Conservation (phyloP, 2,329 filamentous ascomycete genomes). For the Claviceps pazoutovae region DNA sequence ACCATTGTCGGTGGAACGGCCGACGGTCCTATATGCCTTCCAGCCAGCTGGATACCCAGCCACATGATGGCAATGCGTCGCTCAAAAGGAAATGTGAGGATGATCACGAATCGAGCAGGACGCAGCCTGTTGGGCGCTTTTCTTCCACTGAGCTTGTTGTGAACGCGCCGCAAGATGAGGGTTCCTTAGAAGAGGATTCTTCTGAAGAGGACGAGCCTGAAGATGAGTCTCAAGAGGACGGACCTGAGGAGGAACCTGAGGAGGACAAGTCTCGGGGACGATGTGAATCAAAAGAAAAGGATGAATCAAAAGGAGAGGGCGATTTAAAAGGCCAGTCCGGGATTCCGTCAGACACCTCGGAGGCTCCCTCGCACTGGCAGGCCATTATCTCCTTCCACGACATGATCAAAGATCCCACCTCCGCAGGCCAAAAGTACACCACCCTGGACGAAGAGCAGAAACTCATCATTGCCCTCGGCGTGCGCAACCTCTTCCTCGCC, state of each 20-base stretch:
- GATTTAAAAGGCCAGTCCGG: not conserved
- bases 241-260: too few species aligned
- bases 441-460: conserved; percentile 3
- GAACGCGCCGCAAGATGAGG: not conserved
- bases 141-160: not conserved
- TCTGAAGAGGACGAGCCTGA: not conserved
- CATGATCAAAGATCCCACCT: conserved; percentile 1
- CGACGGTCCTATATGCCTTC: not conserved
- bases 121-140: not conserved
- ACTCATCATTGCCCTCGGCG: conserved; percentile 5
- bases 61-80: not conserved
- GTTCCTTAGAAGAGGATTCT: not conserved
- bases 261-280: too few species aligned
- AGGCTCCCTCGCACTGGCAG: conserved; percentile 1
- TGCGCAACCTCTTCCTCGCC: conserved; percentile 5
- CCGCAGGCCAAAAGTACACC: not conserved
- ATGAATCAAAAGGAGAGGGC: not conserved
- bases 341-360: not conserved
- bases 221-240: too few species aligned
- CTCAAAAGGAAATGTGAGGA: not conserved
- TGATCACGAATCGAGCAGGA: not conserved
- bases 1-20: not conserved
- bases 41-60: not conserved
- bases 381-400: conserved; percentile 5
- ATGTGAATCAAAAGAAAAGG: too few species aligned